Evolutionary conservation across 345 rosid species (phyloP), one percentile per base, ranked within the genome.

Genomic region (Heritiera littoralis): DNA sequence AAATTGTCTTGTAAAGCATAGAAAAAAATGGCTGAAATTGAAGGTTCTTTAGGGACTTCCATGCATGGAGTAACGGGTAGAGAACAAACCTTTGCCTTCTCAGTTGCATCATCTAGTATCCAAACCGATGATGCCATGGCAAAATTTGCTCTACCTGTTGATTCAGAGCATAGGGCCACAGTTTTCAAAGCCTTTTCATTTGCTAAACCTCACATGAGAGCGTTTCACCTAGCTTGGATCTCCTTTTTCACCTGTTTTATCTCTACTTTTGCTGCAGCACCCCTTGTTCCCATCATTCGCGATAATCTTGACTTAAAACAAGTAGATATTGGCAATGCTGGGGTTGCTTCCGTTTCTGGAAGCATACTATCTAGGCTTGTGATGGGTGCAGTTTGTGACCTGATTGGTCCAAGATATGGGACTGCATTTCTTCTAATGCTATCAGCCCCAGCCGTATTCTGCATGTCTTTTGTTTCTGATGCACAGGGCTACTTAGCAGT

Each of bases 201-300:
- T 0, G 92, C 94, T 0, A 88, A 89, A 49, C 98, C 98, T 66
- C 97, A 93, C 84, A 93, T 93, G 98, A 81, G 93, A 81, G 90
- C 97, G 0, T 93, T 94, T 80, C 98, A 92, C 78, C 87, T 93
- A 43, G 92, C 95, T 18, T 92, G 97, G 98, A 82, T 93, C 79
- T 94, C 98, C 66, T 94, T 94, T 89, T 93, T 88, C 90, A 89
- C 93, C 61, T 91, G 93, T 84, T 93, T 94, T 78, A 87, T 94
- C 74, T 94, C 98, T 30, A 94, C 97, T 4, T 93, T 94, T 9
- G 97, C 97, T 0, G 98, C 98, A 0, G 95, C 97, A 18, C 98
- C 98, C 3, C 88, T 93, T 1, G 90, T 93, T 52, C 97, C 97
- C 0, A 83, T 93, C 80, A 94, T 94, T 51, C 87, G 95, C 0